These are phyloP conservation scores for Kregervanrija fluxuum DNA, from an alignment of 805 yeast genomes.

Conservation along the genomic window DNA sequence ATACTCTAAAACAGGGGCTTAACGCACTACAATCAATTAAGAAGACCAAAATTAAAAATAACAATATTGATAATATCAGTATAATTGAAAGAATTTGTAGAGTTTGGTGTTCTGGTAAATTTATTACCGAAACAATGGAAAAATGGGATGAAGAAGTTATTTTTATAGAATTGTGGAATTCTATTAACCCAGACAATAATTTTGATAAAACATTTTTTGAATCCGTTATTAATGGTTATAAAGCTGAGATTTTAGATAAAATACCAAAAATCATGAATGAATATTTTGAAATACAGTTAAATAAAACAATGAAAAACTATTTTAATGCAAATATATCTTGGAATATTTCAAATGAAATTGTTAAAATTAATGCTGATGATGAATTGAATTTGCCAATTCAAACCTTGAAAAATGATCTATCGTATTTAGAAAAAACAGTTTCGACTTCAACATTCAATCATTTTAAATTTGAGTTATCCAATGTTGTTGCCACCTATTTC, in stretches of 20 bases:
- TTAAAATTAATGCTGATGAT: slow-evolving; percentile 4
- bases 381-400: slow-evolving; percentile 22
- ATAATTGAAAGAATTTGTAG: slow-evolving; percentile 34
- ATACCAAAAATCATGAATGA: slow-evolving; percentile 23
- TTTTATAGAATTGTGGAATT: slow-evolving; percentile 36
- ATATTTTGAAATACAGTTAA: slow-evolving; percentile 31
- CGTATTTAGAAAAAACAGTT: slow-evolving; percentile 24
- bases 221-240: slow-evolving; percentile 33
- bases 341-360: slow-evolving; percentile 9
- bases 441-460: slow-evolving; percentile 24
- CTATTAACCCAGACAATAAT: slow-evolving; percentile 17
- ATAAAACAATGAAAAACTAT: slow-evolving; percentile 29
- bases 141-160: slow-evolving; percentile 37
- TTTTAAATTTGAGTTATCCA: slow-evolving; percentile 21
- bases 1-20: slow-evolving; percentile 33
- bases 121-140: slow-evolving; percentile 30
- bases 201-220: slow-evolving; percentile 34
- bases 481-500: slow-evolving; percentile 28
- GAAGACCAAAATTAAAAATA: slow-evolving; percentile 8
- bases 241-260: slow-evolving; percentile 21
- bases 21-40: slow-evolving; percentile 34
- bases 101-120: slow-evolving; percentile 31
- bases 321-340: slow-evolving; percentile 25
- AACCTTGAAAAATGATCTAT: slow-evolving; percentile 22
- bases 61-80: slow-evolving; percentile 15